Percentiles rank a stretch among this genome's conserved stretches.
Conservation (phyloP, 225 moss, liverwort and hornwort species). For the Ulota crispa region DNA sequence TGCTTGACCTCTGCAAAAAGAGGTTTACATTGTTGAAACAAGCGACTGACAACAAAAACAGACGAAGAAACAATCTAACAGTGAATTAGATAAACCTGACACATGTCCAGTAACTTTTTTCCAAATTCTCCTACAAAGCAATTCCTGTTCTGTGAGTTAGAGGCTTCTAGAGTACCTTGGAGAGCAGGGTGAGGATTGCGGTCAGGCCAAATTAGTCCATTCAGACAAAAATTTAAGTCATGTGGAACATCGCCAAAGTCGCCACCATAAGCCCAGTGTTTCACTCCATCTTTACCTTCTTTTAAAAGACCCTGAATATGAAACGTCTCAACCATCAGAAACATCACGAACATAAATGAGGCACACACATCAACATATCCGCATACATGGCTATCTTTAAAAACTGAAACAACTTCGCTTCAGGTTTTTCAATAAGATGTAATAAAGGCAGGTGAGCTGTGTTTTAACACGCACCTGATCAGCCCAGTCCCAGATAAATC, state of each 20-base stretch:
- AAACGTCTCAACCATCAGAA: slow-evolving; percentile 17
- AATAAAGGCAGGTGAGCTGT: not conserved
- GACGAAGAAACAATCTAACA: slow-evolving; percentile 1
- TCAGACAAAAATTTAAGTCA: slow-evolving; percentile 95
- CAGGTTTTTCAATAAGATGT: not conserved
- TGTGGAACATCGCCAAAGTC: slow-evolving; percentile 95
- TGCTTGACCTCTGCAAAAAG: slow-evolving; percentile 81
- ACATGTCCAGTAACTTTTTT: not conserved
- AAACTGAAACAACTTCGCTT: not conserved
- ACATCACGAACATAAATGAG: not conserved
- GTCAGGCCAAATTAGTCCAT: slow-evolving; percentile 94
- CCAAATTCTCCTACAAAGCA: not conserved
- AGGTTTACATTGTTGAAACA: not conserved
- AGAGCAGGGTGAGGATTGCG: slow-evolving; percentile 87
- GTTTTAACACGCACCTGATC: slow-evolving; percentile 63
- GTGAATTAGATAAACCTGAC: slow-evolving; percentile 2
- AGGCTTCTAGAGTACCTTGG: slow-evolving; percentile 52
- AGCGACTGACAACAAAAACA: slow-evolving; percentile 6
- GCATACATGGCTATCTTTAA: not conserved
- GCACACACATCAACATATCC: slow-evolving; percentile 3
- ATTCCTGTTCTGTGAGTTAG: not conserved
- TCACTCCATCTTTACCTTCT: slow-evolving; percentile 66
- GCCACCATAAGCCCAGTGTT: slow-evolving; percentile 97
- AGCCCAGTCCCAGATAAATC: slow-evolving; percentile 99
- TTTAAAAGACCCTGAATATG: slow-evolving; percentile 77